These are phyloP conservation scores for Backusella tarrabulga DNA, from an alignment of 192 early-diverging fungal species.

Conservation along the genomic window DNA sequence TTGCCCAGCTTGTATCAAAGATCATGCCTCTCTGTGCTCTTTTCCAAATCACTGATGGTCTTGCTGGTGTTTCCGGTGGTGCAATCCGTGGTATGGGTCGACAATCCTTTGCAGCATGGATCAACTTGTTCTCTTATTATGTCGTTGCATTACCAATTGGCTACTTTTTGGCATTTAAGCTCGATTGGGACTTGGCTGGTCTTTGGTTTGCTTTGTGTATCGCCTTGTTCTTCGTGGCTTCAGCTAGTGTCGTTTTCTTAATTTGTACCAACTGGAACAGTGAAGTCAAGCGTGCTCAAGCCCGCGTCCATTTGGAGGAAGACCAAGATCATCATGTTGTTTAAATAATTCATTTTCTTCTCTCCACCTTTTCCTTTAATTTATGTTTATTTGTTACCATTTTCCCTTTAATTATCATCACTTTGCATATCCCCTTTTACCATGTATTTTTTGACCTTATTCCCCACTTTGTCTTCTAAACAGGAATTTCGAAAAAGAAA, in stretches of 20 bases:
- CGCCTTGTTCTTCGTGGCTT: constrained; percentile 32
- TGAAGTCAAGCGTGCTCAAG: constrained; percentile 16
- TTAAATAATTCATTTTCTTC: neutral
- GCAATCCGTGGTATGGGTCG: constrained; percentile 77
- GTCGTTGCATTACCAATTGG: constrained; percentile 66
- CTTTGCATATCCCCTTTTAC: neutral
- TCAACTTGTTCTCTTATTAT: constrained; percentile 68
- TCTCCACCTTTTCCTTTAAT: neutral
- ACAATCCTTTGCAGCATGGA: constrained; percentile 60
- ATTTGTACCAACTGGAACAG: constrained; percentile 24
- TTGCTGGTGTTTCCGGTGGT: constrained; percentile 62
- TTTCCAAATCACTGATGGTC: constrained; percentile 73
- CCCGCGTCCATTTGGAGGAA: constrained; percentile 23
- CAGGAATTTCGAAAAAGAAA: neutral
- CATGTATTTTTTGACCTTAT: neutral
- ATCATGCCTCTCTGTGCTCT: constrained; percentile 80
- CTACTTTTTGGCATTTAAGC: constrained; percentile 53
- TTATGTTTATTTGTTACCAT: neutral
- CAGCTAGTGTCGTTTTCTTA: constrained; percentile 10
- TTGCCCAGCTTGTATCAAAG: constrained; percentile 66
- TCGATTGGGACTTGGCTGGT: constrained; percentile 55
- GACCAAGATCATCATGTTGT: neutral
- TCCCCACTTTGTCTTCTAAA: neutral
- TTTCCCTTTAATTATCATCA: neutral
- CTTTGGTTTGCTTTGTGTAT: constrained; percentile 61